phyloP scores from a whole-genome alignment of 495 filamentous ascomycete genomes.

The Hyaloscypha bicolor region DNA sequence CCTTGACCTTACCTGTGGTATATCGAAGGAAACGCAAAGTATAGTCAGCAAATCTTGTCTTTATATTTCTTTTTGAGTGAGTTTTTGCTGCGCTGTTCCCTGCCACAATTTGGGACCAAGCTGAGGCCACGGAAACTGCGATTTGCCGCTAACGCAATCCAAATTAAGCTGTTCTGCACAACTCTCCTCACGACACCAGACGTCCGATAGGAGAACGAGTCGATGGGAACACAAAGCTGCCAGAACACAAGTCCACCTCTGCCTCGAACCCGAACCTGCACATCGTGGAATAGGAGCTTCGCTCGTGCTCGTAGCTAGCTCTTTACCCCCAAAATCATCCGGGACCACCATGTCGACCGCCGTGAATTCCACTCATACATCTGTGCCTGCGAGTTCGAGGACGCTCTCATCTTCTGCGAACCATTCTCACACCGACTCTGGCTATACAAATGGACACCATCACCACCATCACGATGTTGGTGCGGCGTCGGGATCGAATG shows the following conservation, averaged over 20 bases:
- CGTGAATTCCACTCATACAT: constrained; percentile 32
- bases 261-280: neutral
- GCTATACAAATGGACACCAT: constrained; percentile 33
- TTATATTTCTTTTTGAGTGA: neutral
- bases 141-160: constrained; percentile 3
- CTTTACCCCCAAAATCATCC: neutral
- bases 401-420: constrained; percentile 23
- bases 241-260: constrained; percentile 5
- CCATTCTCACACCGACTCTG: constrained; percentile 24
- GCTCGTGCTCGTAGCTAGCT: constrained; percentile 13
- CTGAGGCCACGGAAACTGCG: neutral
- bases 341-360: constrained; percentile 33
- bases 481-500: constrained; percentile 14
- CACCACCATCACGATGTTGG: constrained; percentile 31
- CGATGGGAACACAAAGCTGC: constrained; percentile 11
- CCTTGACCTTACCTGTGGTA: neutral
- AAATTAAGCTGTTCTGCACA: constrained; percentile 11
- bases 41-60: neutral
- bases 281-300: neutral
- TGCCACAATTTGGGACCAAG: neutral
- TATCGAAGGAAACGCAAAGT: neutral
- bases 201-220: constrained; percentile 14
- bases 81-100: neutral
- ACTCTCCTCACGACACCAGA: neutral
- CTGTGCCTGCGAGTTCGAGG: constrained; percentile 29